Evolutionary conservation across 148 eudicot species (phyloP), one percentile per base, ranked within the genome.

Genomic region (Pharnaceum exiguum): DNA sequence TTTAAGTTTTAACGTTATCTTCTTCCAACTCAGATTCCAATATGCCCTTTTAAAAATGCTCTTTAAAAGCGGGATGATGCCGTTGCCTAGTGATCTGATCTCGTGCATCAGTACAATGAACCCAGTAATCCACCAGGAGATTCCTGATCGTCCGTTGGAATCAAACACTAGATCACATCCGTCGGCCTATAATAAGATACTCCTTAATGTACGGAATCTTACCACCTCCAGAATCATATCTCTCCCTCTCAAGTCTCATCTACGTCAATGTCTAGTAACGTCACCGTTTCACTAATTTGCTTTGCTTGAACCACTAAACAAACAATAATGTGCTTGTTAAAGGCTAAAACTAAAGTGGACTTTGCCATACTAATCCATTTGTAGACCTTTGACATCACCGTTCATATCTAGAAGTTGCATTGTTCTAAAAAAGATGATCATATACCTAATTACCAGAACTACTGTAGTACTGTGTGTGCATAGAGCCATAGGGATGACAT

Each of bases 1-100:
- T 19, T 10, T 23, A 29, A 24, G n/a, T n/a, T n/a, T 17, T 35
- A 31, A 53, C 51, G 33, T 44, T 43, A 58, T 51, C 35, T 32
- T 31, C n/a, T n/a, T n/a, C n/a, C 38, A 12, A 46, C 62, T 57
- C 62, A 56, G 56, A 55, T 65, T 55, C 69, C 69, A 64, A n/a
- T 64, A 64, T 64, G 30, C 51, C 5, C 15, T 10, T 13, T 44
- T 3, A n/a, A n/a, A n/a, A n/a, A n/a, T 19, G 16, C 22, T 11
- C 24, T n/a, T 44, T 19, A 18, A 18, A 44, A 40, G 18, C 18
- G 45, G 45, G 45, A 40, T 40, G n/a, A 40, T 8, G 4, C 4
- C 30, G 16, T 29, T 13, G 25, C 17, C 36, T 4, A n/a, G 36
- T 35, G 8, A 21, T 33, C 16, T 31, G 27, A 2, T 29, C n/a